phyloP scores from a whole-genome alignment of 1,284 basidiomycete species.

The Ceratobasidium sp. region DNA sequence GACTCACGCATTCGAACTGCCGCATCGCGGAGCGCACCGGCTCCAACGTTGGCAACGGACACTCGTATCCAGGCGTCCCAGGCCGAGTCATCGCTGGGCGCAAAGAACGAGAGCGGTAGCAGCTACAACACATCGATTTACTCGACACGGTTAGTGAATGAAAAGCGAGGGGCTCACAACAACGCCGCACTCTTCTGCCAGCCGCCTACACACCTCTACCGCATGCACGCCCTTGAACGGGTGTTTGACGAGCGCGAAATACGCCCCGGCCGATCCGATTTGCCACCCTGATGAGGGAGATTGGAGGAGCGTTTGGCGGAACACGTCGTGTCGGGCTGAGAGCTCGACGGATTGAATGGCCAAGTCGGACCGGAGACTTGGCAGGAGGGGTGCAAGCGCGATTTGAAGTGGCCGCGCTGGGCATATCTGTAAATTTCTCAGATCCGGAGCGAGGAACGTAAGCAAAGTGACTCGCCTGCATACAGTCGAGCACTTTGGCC shows the following conservation, averaged over 20 bases:
- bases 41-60: constrained; percentile 83
- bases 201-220: constrained; percentile 66
- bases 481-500: constrained; percentile 77
- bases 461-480: constrained; percentile 58
- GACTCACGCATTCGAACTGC: constrained; percentile 26
- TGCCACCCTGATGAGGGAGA: constrained; percentile 59
- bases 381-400: constrained; percentile 69
- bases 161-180: constrained; percentile 52
- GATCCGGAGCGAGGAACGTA: constrained; percentile 34
- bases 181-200: constrained; percentile 73
- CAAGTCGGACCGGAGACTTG: constrained; percentile 67
- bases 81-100: constrained; percentile 54
- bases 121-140: constrained; percentile 49
- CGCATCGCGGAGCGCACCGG: constrained; percentile 55
- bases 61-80: constrained; percentile 75
- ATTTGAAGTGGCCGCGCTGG: constrained; percentile 76
- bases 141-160: not conserved
- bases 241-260: constrained; percentile 80
- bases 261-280: constrained; percentile 75
- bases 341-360: constrained; percentile 64
- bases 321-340: constrained; percentile 67
- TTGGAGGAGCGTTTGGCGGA: constrained; percentile 62
- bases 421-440: constrained; percentile 66
- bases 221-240: constrained; percentile 67
- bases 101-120: constrained; percentile 78